phyloP scores from a whole-genome alignment of 306 rosid genomes.

The Echinosophora koreensis region DNA sequence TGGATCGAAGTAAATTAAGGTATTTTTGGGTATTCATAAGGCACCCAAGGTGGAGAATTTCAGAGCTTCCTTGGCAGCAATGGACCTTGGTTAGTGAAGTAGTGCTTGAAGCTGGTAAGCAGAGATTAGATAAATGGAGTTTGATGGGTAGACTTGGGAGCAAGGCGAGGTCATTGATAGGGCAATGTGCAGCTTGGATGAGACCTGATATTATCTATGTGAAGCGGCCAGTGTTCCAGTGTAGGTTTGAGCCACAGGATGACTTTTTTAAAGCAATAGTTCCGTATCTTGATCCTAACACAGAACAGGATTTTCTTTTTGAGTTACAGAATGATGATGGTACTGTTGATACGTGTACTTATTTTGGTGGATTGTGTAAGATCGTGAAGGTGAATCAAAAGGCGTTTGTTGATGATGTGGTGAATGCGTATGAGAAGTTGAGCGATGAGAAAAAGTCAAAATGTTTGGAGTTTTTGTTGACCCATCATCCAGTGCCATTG shows the following conservation, averaged over 20 bases:
- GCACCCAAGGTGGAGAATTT: slow-evolving; percentile 82
- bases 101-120: slow-evolving; percentile 79
- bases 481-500: slow-evolving; percentile 77
- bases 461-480: slow-evolving; percentile 81
- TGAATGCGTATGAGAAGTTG: slow-evolving; percentile 76
- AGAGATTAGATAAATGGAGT: slow-evolving; percentile 91
- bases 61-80: slow-evolving; percentile 86
- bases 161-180: slow-evolving; percentile 68
- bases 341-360: slow-evolving; percentile 71
- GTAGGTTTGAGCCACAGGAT: slow-evolving; percentile 92
- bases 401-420: slow-evolving; percentile 95
- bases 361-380: slow-evolving; percentile 89
- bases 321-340: slow-evolving; percentile 78
- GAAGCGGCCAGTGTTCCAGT: slow-evolving; percentile 82
- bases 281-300: slow-evolving; percentile 79
- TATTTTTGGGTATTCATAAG: slow-evolving; percentile 86
- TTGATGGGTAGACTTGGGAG: slow-evolving; percentile 96
- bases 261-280: slow-evolving; percentile 63
- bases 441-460: slow-evolving; percentile 83
- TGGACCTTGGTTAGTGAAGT: slow-evolving; percentile 89
- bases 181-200: slow-evolving; percentile 91
- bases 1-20: slow-evolving; percentile 69
- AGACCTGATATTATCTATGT: slow-evolving; percentile 91
- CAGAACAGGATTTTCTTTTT: slow-evolving; percentile 72
- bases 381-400: slow-evolving; percentile 78